These are phyloP conservation scores for Alternaria incomplexa DNA, from an alignment of 2,329 filamentous ascomycete species.

Conservation along the genomic window DNA sequence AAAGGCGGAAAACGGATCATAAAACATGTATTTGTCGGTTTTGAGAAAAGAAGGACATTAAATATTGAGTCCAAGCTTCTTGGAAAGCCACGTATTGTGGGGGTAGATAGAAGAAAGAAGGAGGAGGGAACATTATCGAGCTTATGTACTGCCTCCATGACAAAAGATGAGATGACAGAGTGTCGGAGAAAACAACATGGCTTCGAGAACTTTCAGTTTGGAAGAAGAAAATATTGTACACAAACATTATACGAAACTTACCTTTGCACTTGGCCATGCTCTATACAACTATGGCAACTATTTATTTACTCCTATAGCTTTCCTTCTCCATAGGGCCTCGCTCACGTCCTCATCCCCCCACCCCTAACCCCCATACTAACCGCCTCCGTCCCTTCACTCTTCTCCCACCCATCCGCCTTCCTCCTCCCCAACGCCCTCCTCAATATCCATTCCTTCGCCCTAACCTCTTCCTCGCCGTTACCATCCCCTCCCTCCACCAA, in stretches of 20 bases:
- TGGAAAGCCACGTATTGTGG: neutral
- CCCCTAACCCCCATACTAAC: conserved; percentile 18
- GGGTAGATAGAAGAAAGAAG: neutral
- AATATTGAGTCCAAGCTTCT: too few species aligned
- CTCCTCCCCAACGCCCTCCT: conserved; percentile 45
- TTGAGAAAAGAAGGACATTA: too few species aligned
- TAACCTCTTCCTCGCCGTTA: conserved; percentile 41
- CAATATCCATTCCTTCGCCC: conserved; percentile 53
- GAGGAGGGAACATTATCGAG: accelerated
- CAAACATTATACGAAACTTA: neutral
- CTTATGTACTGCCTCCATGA: neutral
- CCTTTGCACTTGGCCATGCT: too few species aligned
- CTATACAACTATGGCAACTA: too few species aligned
- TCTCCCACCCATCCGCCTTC: conserved; percentile 35
- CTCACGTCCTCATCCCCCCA: conserved; percentile 12
- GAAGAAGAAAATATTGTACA: accelerated
- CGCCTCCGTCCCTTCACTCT: conserved; percentile 43
- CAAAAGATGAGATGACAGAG: neutral
- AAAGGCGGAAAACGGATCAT: too few species aligned
- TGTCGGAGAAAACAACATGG: neutral
- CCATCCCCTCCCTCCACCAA: conserved; percentile 37
- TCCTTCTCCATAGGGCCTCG: too few species aligned
- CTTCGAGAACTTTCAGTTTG: neutral
- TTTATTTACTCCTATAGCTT: neutral
- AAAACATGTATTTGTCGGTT: too few species aligned